These are phyloP conservation scores for Blastomyces parvus DNA, from an alignment of 2,329 filamentous ascomycete species.

Conservation along the genomic window DNA sequence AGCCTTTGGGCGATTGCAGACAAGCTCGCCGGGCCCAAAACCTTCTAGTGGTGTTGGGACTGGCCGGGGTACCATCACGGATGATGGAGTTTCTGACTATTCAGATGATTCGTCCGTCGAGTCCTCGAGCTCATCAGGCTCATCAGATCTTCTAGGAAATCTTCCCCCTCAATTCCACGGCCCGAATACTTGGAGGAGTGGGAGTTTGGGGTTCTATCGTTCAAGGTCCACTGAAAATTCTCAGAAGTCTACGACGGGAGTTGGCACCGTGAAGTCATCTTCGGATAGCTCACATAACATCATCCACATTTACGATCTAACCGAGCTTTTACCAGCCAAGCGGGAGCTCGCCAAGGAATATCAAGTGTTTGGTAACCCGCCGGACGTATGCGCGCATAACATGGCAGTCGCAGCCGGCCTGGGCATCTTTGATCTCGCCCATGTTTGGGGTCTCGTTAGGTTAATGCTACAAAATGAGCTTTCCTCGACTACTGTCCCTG, in stretches of 20 bases:
- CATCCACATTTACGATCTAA: slow-evolving; percentile 63
- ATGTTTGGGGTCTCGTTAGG: slow-evolving; percentile 74
- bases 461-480: slow-evolving; percentile 69
- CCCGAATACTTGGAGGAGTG: slow-evolving; percentile 44
- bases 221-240: slow-evolving; percentile 40
- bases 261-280: slow-evolving; percentile 41
- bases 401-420: slow-evolving; percentile 63
- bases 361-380: slow-evolving; percentile 69
- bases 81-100: slow-evolving; percentile 38
- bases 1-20: slow-evolving; percentile 52
- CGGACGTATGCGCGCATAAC: slow-evolving; percentile 77
- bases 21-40: slow-evolving; percentile 41
- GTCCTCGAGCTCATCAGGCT: slow-evolving; percentile 45
- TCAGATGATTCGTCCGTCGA: slow-evolving; percentile 49
- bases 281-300: slow-evolving; percentile 52
- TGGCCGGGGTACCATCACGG: slow-evolving; percentile 29
- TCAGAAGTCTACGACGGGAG: slow-evolving; percentile 46
- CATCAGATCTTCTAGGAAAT: slow-evolving; percentile 36
- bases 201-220: slow-evolving; percentile 48
- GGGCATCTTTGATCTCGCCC: slow-evolving; percentile 60
- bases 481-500: slow-evolving; percentile 54
- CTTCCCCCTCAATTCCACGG: slow-evolving; percentile 41
- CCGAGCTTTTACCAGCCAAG: slow-evolving; percentile 66
- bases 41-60: slow-evolving; percentile 40
- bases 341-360: slow-evolving; percentile 68